Evolutionary conservation across 2,329 filamentous ascomycete species (phyloP).

Genomic region (Penicillium glabrum): DNA sequence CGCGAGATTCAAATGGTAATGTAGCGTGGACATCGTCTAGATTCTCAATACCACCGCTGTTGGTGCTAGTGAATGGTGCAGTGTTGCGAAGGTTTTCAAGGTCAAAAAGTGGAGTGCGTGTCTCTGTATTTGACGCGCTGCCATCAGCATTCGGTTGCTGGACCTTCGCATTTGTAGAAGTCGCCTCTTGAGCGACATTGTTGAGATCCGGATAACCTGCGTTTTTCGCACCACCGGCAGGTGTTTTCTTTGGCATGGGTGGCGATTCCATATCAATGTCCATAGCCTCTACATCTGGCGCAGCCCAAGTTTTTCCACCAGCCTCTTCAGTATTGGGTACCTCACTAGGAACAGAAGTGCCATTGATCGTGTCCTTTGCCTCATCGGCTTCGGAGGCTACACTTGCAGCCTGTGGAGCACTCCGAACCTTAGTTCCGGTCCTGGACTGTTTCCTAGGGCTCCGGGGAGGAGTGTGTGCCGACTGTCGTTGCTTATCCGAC

Average conservation of each 20-base stretch:
- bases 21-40: conserved; percentile 54
- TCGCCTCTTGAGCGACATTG: conserved; percentile 8
- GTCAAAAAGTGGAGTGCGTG: conserved; percentile 37
- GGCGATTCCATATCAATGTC: conserved; percentile 44
- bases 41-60: conserved; percentile 51
- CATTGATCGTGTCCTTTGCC: conserved; percentile 30
- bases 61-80: conserved; percentile 49
- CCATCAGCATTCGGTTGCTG: conserved; percentile 9
- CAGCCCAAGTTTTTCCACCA: neutral
- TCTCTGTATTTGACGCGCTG: conserved; percentile 7
- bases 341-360: conserved; percentile 16
- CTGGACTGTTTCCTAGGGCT: conserved; percentile 37
- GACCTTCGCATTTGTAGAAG: conserved; percentile 12
- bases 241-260: conserved; percentile 4
- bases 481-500: conserved; percentile 24
- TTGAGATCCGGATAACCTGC: conserved; percentile 19
- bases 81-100: conserved; percentile 53
- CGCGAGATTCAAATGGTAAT: conserved; percentile 60
- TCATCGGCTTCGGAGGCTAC: conserved; percentile 43
- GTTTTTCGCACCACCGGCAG: conserved; percentile 4
- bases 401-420: conserved; percentile 33
- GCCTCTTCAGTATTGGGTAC: neutral
- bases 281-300: conserved; percentile 42
- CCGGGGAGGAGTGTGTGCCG: conserved; percentile 27
- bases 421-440: conserved; percentile 27